Base-by-base conservation (phyloP, 225 moss, liverwort and hornwort genomes). In the Asterella californica region DNA sequence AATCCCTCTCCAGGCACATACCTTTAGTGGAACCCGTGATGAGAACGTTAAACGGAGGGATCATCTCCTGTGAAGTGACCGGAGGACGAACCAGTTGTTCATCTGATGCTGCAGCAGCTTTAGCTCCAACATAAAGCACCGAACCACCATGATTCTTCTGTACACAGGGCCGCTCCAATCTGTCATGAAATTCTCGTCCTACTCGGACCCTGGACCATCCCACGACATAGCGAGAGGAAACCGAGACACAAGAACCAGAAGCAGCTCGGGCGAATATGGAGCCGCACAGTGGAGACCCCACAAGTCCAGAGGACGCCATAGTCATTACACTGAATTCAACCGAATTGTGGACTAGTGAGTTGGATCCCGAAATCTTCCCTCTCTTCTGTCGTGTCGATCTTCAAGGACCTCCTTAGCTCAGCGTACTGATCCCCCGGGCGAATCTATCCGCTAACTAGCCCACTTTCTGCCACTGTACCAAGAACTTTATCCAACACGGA, bases 11-110 rank as follows among this genome's bases (percentile, higher is more conserved):
- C 46, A 66, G 29, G 27, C 27, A 17, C 24, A 10, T 76, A 92
- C 96, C 97, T 91, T 99, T 99, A 0, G 91, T 94, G 76, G 97
- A 94, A 54, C 97, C 97, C 4, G 97, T 99, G 76, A 99, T 85
- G 75, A 99, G 93, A 82, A 93, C 91, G 81, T 92, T 94, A 76
- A 89, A 99, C 45, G 91, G 88, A 8, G 92, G 77, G 29, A 48
- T 54, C 85, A 88, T 88, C 47, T 75, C 83, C 78, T 88, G 82
- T 9, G 79, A 81, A 6, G 65, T 45, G 49, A 78, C 25, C 32
- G 54, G n/a, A 54, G 79, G 50, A 9, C 78, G 64, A 65, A 32
- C 15, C 12, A 65, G 12, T 11, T 76, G 75, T 32, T 66, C 78
- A n/a, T 63, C 47, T 48, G 78, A 63, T 18, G 78, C 47, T 30